phyloP scores from a whole-genome alignment of 2,329 filamentous ascomycete species.

The Emergomyces africanus region DNA sequence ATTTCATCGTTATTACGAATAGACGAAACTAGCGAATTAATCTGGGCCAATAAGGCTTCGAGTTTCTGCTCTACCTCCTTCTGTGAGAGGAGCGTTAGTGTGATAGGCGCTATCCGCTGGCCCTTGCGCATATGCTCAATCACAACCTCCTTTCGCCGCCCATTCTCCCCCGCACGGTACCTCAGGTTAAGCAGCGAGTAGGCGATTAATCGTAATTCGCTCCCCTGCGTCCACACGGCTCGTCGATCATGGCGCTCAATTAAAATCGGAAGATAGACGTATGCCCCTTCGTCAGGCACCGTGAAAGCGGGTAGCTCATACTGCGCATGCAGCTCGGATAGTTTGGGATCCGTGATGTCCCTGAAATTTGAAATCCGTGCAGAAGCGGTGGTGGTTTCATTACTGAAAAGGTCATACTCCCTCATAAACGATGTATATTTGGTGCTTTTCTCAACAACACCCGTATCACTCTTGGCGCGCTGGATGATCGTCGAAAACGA shows the following conservation, averaged over 20 bases:
- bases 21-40: slow-evolving; percentile 8
- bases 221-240: slow-evolving; percentile 46
- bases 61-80: slow-evolving; percentile 12
- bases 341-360: slow-evolving; percentile 33
- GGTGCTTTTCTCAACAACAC: slow-evolving; percentile 7
- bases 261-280: slow-evolving; percentile 54
- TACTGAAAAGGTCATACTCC: slow-evolving; percentile 19
- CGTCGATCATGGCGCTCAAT: slow-evolving; percentile 43
- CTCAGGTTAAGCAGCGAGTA: slow-evolving; percentile 40
- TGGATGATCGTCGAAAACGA: slow-evolving; percentile 21
- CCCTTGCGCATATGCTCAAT: slow-evolving; percentile 27
- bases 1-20: slow-evolving; percentile 9
- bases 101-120: slow-evolving; percentile 20
- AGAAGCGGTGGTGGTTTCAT: slow-evolving; percentile 2
- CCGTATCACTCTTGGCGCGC: slow-evolving; percentile 16
- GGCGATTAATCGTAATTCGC: slow-evolving; percentile 38
- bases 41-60: slow-evolving; percentile 12
- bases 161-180: slow-evolving; percentile 7
- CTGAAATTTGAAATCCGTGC: background rate
- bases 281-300: slow-evolving; percentile 14
- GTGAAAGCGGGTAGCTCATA: slow-evolving; percentile 17
- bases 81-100: slow-evolving; percentile 15
- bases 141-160: slow-evolving; percentile 13
- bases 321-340: slow-evolving; percentile 40
- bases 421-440: slow-evolving; percentile 22